Conservation (phyloP, 257 asterid genomes). For the Gynochthodes officinalis region DNA sequence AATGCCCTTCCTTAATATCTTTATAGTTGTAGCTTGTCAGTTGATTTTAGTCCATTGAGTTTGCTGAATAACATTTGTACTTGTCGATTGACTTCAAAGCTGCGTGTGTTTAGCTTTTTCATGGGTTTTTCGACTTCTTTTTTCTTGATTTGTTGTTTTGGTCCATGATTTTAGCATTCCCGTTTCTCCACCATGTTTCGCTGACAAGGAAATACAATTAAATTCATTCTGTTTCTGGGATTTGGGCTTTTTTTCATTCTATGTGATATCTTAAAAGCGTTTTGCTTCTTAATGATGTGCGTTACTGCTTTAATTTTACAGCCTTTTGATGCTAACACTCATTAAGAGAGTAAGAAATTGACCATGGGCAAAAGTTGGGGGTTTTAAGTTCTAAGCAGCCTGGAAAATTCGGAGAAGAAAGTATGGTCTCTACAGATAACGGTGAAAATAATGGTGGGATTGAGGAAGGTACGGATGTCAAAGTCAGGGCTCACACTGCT, state of each 20-base stretch:
- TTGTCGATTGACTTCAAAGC: not conserved
- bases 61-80: not conserved
- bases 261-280: not conserved
- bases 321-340: conserved; percentile 5
- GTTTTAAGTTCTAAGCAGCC: conserved; percentile 1
- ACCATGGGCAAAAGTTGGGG: not conserved
- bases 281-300: not conserved
- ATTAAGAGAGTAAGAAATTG: not conserved
- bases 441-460: conserved; percentile 37
- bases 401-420: conserved; percentile 4
- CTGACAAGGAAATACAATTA: not conserved
- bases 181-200: not conserved
- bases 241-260: not conserved
- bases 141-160: not conserved
- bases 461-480: conserved; percentile 34
- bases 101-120: not conserved
- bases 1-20: not conserved
- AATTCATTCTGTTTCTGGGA: not conserved
- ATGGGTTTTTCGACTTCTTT: not conserved
- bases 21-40: not conserved
- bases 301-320: not conserved
- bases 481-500: conserved; percentile 32
- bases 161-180: not conserved
- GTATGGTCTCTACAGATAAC: conserved; percentile 50
- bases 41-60: not conserved